Evolutionary conservation across 345 rosid genomes (phyloP).

Genomic region (Toxicodendron radicans): DNA sequence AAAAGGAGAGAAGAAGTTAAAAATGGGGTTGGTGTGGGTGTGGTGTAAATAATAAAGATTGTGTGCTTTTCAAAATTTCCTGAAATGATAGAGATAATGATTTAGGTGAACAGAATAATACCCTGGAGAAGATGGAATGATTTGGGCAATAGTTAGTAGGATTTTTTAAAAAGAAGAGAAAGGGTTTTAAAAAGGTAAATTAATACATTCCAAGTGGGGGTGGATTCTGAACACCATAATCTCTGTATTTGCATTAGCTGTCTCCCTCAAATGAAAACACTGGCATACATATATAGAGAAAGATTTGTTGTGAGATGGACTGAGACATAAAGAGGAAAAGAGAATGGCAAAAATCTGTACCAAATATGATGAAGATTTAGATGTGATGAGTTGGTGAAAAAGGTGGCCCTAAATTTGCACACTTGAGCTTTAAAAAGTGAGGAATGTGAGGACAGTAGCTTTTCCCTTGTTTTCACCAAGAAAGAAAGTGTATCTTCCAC

Average conservation of each 20-base stretch:
- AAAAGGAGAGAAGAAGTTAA: too few species aligned
- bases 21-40: neutral
- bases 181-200: neutral
- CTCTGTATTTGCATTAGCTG: slow-evolving; percentile 3
- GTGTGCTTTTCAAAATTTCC: too few species aligned
- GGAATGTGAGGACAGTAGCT: neutral
- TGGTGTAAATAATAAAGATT: too few species aligned
- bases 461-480: slow-evolving; percentile 11
- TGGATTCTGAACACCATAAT: too few species aligned
- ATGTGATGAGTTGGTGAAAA: neutral
- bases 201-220: slow-evolving; percentile 26
- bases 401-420: neutral
- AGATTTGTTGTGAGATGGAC: neutral
- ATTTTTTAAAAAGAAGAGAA: slow-evolving; percentile 15
- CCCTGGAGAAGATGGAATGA: slow-evolving; percentile 12
- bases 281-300: neutral
- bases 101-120: too few species aligned
- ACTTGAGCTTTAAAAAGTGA: slow-evolving; percentile 1
- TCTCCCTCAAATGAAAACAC: slow-evolving; percentile 10
- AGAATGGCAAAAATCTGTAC: slow-evolving; percentile 7
- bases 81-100: too few species aligned
- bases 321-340: slow-evolving; percentile 10
- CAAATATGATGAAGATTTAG: neutral
- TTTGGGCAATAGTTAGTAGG: neutral
- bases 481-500: slow-evolving; percentile 8